Base-by-base conservation (phyloP, 148 eudicot species). In the Chenopodium album region DNA sequence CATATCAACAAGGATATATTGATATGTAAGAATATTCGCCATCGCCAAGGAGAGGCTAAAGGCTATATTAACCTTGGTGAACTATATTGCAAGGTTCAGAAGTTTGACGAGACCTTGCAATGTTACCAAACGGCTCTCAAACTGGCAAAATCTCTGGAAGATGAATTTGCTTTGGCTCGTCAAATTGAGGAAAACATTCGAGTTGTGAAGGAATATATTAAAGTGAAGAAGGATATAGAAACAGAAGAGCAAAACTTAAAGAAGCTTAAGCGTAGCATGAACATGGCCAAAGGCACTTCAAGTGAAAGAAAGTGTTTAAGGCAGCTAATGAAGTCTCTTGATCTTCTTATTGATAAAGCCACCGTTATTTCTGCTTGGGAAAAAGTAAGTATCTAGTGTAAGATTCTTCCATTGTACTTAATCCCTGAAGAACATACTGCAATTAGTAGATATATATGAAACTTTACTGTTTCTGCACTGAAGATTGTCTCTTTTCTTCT, bases 51-150 rank as follows among this genome's bases (percentile, higher is more conserved):
- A 69, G 99, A 96, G 87, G 95, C 99, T 74, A 96, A 96, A 87
- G 99, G 99, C 70, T 96, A 89, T 83, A 88, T 92, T 60, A 96
- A 96, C 87, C 95, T 90, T 44, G 99, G 98, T 48, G 99, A 94
- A 82, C 82, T 90, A 84, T 87, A 82, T 84, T 81, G 88, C 80
- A 90, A 89, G 87, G 78, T 82, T 75, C 99, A 91, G 78, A 91
- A 86, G 77, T 96, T 90, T 82, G 88, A 89, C n/a, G 91, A 94
- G 22, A 98, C 99, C 66, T 83, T 85, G 80, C 73, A n/a, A 76
- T 90, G 95, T 86, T 96, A 96, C 81, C 80, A 89, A 62, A 91
- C 86, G 85, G 98, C 99, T 63, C 88, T 89, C 78, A 84, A 90
- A 56, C 83, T 96, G 85, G 99, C 98, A 12, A 90, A 79, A 37